Base-by-base conservation (phyloP, 2,329 filamentous ascomycete genomes). In the Cryphonectria carpinicola region DNA sequence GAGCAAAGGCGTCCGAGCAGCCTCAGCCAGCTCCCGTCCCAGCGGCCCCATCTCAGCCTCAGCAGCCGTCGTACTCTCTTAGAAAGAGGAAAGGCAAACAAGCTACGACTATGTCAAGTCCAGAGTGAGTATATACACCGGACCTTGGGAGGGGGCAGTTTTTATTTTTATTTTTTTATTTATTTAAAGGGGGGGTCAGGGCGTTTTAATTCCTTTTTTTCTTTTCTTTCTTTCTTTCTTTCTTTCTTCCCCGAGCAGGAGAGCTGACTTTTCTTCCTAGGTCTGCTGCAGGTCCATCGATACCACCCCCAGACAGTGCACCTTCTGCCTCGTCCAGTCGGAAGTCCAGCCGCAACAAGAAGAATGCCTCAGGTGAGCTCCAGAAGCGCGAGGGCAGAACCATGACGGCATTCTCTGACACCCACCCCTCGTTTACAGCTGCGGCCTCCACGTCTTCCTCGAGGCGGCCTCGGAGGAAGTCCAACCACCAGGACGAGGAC, bases 271-370 rank as follows among this genome's bases (percentile, higher is more conserved):
- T 25, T 13, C 22, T 43, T 46, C 10, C 72, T 49, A 81, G 76
- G 56, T 71, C 74, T 70, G 69, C 78, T 72, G 76, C 77, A 90
- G 90, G 89, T 76, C 87, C 90, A 75, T 85, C 88, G 73, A 89
- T 90, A 78, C 89, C 90, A n/a, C 69, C 69, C 74, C 84, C 86
- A 71, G 86, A 89, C 70, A 85, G 83, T 80, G 83, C 84, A 46
- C 84, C 89, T 49, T 88, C 90, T 69, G 86, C 89, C 35, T 86
- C 90, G 32, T 90, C 91, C 1, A 92, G 89, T 79, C 88, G 92
- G 76, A 94, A 94, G 80, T 90, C 92, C 49, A 90, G 87, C 78
- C 88, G 91, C 73, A 88, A 85, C 78, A 95, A 92, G 82, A 94
- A 92, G 81, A 75, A 78, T 73, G 73, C 77, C 69, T 78, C 80